Evolutionary conservation across 1,139 yeast genomes (phyloP).

Genomic region (Suhomyces bolitotheri): DNA sequence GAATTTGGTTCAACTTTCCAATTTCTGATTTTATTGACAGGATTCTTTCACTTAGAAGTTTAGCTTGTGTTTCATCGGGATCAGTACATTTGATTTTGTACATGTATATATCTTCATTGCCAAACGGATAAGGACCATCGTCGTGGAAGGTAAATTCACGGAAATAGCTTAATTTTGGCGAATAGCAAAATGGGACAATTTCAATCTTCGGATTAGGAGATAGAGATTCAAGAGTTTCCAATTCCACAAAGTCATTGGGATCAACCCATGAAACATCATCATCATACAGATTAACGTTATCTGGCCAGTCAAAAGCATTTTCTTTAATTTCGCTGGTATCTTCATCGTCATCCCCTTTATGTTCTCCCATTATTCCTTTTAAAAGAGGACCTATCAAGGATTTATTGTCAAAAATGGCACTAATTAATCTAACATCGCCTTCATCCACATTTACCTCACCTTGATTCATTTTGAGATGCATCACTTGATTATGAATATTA

Average conservation of each 20-base stretch:
- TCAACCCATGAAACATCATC: slow-evolving; percentile 74
- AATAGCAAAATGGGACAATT: slow-evolving; percentile 62
- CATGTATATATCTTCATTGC: slow-evolving; percentile 62
- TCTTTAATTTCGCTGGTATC: slow-evolving; percentile 2
- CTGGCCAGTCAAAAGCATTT: slow-evolving; percentile 17
- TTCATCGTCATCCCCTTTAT: slow-evolving; percentile 10
- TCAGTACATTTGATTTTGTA: slow-evolving; percentile 17
- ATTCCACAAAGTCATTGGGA: slow-evolving; percentile 74
- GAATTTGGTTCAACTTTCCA: slow-evolving; percentile 27
- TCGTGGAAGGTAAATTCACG: slow-evolving; percentile 56
- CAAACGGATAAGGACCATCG: slow-evolving; percentile 63
- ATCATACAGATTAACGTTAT: slow-evolving; percentile 38
- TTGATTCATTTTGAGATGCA: slow-evolving; percentile 66
- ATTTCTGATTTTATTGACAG: slow-evolving; percentile 48
- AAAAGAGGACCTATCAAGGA: slow-evolving; percentile 51
- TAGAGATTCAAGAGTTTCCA: slow-evolving; percentile 53
- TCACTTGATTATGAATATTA: slow-evolving; percentile 52
- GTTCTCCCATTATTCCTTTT: slow-evolving; percentile 29
- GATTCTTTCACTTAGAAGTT: slow-evolving; percentile 42
- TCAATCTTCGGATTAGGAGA: slow-evolving; percentile 57
- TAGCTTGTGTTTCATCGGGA: slow-evolving; percentile 55
- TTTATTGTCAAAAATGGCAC: slow-evolving; percentile 64
- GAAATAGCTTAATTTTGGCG: slow-evolving; percentile 78
- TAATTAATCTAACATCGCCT: slow-evolving; percentile 71
- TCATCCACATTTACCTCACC: slow-evolving; percentile 74